Base-by-base conservation (phyloP, 176 grass and related monocot species). In the Urochloa ruziziensis region DNA sequence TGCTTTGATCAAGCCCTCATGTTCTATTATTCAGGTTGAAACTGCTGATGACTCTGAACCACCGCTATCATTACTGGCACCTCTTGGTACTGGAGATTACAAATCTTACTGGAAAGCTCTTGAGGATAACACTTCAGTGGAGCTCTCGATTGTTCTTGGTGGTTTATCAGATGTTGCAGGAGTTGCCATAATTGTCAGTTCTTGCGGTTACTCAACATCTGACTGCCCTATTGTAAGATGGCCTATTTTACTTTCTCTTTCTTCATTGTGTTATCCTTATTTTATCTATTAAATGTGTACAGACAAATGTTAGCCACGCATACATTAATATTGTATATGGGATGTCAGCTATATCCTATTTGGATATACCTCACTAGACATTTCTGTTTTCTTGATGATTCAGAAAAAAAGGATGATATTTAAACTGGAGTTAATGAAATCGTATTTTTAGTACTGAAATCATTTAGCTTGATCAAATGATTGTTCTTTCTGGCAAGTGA, bases 61-160 rank as follows among this genome's bases (percentile, higher is more conserved):
- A 80, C 80, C 90, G 36, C 93, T 92, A 49, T 96, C 96, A 28
- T 82, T 99, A 86, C 72, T 99, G 79, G 86, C 89, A 78, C 93
- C 96, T 70, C 77, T 99, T 95, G 87, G 89, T 84, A 67, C 79
- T 71, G 96, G 93, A 82, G 87, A 89, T 64, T 60, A 66, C 43
- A 76, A 79, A 25, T 85, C 85, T 79, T 99, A 99, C 83, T 99
- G 96, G 96, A 99, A 87, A 91, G 93, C 93, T 89, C 91, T 87
- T 64, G 62, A 30, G 64, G 67, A 79, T 36, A 67, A 67, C 67
- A 88, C 87, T 75, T 90, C 89, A 70, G 89, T 92, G 48, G 93
- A 99, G 83, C 94, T 99, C 58, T 87, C 89, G 12, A 78, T 99
- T 94, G 93, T 99, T 86, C 93, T 99, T 94, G 89, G 83, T 74